phyloP scores from a whole-genome alignment of 768 basidiomycete species.

The Phaeolepiota aurea region DNA sequence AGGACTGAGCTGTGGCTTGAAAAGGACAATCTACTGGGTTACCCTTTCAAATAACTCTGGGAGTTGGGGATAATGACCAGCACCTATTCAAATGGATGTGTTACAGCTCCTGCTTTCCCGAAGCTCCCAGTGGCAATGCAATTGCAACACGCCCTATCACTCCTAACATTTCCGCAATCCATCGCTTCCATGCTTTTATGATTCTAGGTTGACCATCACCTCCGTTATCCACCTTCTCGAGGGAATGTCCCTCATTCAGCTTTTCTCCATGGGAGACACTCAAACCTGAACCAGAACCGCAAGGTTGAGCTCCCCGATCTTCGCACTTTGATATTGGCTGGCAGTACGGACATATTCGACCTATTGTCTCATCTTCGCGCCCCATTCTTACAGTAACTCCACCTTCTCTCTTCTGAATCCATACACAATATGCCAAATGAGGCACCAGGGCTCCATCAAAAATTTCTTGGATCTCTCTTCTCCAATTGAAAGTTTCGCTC shows the following conservation, averaged over 20 bases:
- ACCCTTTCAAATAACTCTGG: slow-evolving; percentile 28
- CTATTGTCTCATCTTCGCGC: slow-evolving; percentile 19
- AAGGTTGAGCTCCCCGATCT: slow-evolving; percentile 15
- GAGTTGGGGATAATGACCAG: slow-evolving; percentile 20
- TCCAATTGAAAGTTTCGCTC: neutral
- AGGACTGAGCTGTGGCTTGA: slow-evolving; percentile 44
- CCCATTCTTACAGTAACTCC: slow-evolving; percentile 27
- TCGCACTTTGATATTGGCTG: slow-evolving; percentile 18
- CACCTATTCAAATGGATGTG: slow-evolving; percentile 24
- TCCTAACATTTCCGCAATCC: slow-evolving; percentile 25
- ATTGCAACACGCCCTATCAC: neutral
- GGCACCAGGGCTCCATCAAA: slow-evolving; percentile 14
- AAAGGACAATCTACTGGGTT: slow-evolving; percentile 33
- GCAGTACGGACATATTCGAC: slow-evolving; percentile 18
- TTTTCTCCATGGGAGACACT: slow-evolving; percentile 27
- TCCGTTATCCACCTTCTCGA: slow-evolving; percentile 24
- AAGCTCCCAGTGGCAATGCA: neutral
- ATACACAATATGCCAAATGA: slow-evolving; percentile 22
- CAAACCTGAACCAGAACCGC: slow-evolving; percentile 13
- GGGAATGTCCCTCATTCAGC: slow-evolving; percentile 28
- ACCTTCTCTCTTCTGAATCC: slow-evolving; percentile 30
- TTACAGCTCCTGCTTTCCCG: neutral
- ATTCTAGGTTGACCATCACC: slow-evolving; percentile 12
- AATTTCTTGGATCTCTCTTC: slow-evolving; percentile 9
- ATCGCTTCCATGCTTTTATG: slow-evolving; percentile 21